Base-by-base conservation (phyloP, 1,139 yeast species). In the Magnusiomyces tetraspermus region DNA sequence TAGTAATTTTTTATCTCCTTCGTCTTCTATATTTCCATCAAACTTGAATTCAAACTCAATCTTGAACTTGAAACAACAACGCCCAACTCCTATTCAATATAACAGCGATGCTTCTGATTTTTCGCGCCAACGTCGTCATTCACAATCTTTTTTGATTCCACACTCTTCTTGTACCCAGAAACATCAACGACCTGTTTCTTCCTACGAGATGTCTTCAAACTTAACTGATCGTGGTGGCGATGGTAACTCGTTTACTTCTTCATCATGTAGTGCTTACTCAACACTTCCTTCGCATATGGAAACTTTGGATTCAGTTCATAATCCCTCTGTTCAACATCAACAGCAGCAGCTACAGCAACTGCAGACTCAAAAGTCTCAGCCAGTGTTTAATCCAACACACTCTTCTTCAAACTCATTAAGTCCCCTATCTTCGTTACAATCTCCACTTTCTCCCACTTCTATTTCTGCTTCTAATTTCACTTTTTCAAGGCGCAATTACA, bases 81-180 rank as follows among this genome's bases (percentile, higher is more conserved):
- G n/a, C n/a, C 38, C 38, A n/a, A n/a, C n/a, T n/a, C n/a, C n/a
- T 10, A 4, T 15, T 33, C 17, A 4, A 5, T 21, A 42, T 23
- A 3, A 45, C 46, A 42, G 58, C 55, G 48, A 54, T 55, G 45
- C 58, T 56, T 45, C 57, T 50, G 37, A 55, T 54, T 15, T 56
- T 50, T 48, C 58, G 55, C 47, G 57, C 56, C 48, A 45, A 3
- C 48, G 33, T 21, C 24, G 48, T 3, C 40, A 45, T 33, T 45
- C 48, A 3, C 48, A 45, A 31, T 45, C 48, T 19, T 45, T 45
- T 21, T 45, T 41, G 2, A 26, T 30, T 15, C 15, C 48, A 10
- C 40, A 45, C 11, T n/a, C 30, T 13, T 19, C 42, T 3, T 33
- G 10, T 15, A 11, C 48, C 22, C 48, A 31, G 21, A 24, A 40